Evolutionary conservation across 768 basidiomycete species (phyloP).

Genomic region (Lyophyllum shimeji): DNA sequence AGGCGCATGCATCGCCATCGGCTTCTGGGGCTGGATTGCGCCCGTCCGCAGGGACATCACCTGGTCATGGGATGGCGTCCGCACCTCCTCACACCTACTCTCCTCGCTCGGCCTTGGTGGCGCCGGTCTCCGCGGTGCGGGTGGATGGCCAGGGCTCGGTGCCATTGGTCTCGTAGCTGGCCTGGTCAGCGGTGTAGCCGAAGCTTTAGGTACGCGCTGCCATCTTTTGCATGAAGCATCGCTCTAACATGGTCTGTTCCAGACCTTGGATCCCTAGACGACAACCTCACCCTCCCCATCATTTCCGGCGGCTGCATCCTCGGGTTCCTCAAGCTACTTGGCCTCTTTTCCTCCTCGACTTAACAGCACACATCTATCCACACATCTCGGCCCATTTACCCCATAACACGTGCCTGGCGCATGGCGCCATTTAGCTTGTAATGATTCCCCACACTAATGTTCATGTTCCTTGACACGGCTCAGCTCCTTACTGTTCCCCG

Average conservation of each 20-base stretch:
- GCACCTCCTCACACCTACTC: conserved; percentile 22
- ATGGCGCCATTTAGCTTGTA: background rate
- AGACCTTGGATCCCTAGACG: conserved; percentile 86
- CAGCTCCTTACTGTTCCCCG: too few relatives aligned
- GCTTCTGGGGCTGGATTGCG: conserved; percentile 71
- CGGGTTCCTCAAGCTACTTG: conserved; percentile 41
- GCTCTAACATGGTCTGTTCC: conserved; percentile 1
- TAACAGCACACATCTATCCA: background rate
- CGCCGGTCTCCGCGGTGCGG: conserved; percentile 18
- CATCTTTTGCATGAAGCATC: background rate
- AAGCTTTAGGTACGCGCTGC: conserved; percentile 73
- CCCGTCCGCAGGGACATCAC: conserved; percentile 41
- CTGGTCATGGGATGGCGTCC: conserved; percentile 60
- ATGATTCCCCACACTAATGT: conserved; percentile 1
- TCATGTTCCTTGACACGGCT: too few relatives aligned
- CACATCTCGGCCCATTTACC: background rate
- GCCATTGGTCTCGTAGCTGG: conserved; percentile 66
- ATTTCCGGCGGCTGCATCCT: conserved; percentile 69
- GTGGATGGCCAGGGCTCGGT: conserved; percentile 51
- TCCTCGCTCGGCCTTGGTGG: conserved; percentile 14
- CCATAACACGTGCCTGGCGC: background rate
- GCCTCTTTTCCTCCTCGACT: conserved; percentile 26
- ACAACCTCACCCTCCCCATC: conserved; percentile 88
- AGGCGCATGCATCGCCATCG: conserved; percentile 61
- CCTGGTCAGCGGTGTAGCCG: conserved; percentile 80